phyloP scores from a whole-genome alignment of 257 asterid species.

The Jaltomata sinuosa region DNA sequence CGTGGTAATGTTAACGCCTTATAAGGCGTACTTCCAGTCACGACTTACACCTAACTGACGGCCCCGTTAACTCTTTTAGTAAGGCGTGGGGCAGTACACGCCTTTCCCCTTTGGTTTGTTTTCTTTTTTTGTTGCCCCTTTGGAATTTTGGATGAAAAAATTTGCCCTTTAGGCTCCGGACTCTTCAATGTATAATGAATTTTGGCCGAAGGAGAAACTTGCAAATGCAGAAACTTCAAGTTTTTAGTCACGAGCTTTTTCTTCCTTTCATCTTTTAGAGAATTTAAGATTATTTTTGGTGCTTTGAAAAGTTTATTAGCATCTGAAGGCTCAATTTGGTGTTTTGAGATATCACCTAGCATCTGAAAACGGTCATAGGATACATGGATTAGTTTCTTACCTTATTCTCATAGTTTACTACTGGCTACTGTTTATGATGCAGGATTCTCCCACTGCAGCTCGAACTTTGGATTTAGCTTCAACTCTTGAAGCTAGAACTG shows the following conservation, averaged over 20 bases:
- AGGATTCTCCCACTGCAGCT: slow-evolving; percentile 51
- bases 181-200: not conserved
- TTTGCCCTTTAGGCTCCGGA: too few relatives aligned
- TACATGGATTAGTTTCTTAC: not conserved
- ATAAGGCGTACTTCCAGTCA: too few relatives aligned
- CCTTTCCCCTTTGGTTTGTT: too few relatives aligned
- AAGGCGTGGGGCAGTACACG: too few relatives aligned
- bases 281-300: not conserved
- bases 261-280: not conserved
- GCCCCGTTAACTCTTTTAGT: too few relatives aligned
- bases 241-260: not conserved
- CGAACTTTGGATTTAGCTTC: slow-evolving; percentile 87
- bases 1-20: too few relatives aligned
- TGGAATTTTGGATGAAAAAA: too few relatives aligned
- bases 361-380: not conserved
- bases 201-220: not conserved
- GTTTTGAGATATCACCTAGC: not conserved
- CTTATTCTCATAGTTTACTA: not conserved
- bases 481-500: slow-evolving; percentile 65
- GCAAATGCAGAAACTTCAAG: not conserved
- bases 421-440: slow-evolving; percentile 3
- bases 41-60: too few relatives aligned
- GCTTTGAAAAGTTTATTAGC: not conserved
- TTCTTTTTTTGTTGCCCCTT: too few relatives aligned
- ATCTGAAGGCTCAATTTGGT: not conserved